Evolutionary conservation across 1,284 basidiomycete species (phyloP).

Genomic region (Anthracocystis setariae): DNA sequence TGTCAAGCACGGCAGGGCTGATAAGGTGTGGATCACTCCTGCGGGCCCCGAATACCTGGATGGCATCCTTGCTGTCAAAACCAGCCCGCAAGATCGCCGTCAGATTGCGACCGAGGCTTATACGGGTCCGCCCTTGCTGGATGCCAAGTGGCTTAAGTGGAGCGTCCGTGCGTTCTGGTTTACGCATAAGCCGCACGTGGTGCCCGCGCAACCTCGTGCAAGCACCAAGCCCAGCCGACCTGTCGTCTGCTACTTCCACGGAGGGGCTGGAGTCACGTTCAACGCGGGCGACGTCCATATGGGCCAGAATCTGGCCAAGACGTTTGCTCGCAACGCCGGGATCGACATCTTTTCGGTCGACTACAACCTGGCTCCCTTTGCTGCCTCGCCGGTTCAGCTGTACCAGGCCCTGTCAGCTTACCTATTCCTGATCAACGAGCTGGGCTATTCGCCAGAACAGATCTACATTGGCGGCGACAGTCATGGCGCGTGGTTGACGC

Average conservation of each 20-base stretch:
- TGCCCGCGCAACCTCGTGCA: conserved; percentile 37
- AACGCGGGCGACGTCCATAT: conserved; percentile 63
- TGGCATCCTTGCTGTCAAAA: conserved; percentile 59
- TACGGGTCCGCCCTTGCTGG: conserved; percentile 59
- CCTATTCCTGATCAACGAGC: conserved; percentile 54
- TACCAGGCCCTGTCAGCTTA: conserved; percentile 59
- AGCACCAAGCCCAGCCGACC: conserved; percentile 34
- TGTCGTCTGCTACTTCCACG: conserved; percentile 66
- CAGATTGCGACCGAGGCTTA: conserved; percentile 44
- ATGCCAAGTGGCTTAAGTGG: conserved; percentile 61
- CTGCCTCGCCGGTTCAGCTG: conserved; percentile 57
- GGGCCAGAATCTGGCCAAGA: conserved; percentile 57
- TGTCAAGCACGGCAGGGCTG: conserved; percentile 38
- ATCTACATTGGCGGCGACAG: conserved; percentile 65
- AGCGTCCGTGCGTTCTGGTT: conserved; percentile 61
- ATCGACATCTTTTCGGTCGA: conserved; percentile 65
- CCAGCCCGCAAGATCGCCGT: conserved; percentile 39
- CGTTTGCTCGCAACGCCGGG: conserved; percentile 42
- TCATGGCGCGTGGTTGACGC: conserved; percentile 56
- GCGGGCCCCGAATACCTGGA: conserved; percentile 56
- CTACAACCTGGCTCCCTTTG: conserved; percentile 63
- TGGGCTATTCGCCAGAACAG: conserved; percentile 59
- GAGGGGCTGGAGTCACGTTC: conserved; percentile 64
- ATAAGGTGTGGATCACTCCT: conserved; percentile 63
- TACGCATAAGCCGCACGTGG: conserved; percentile 48